These are phyloP conservation scores for Leccinum truebloodii DNA, from an alignment of 768 basidiomycete genomes.

Conservation along the genomic window DNA sequence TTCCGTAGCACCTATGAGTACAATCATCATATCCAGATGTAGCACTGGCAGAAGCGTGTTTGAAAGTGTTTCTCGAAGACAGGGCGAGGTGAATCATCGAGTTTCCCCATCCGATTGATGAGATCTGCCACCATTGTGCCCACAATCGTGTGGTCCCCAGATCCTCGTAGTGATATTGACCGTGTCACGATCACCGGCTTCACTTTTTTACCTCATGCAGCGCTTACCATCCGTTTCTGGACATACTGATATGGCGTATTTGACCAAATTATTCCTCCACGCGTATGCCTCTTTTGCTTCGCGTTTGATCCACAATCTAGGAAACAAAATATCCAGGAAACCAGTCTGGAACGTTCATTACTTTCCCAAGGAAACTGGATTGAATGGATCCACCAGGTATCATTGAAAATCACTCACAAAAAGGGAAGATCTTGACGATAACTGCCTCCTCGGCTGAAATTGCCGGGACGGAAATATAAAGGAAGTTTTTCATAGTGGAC, in stretches of 20 bases:
- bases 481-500: neutral
- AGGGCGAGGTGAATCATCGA: slow-evolving; percentile 7
- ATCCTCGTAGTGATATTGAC: neutral
- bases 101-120: slow-evolving; percentile 17
- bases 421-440: slow-evolving; percentile 13
- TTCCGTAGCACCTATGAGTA: slow-evolving; percentile 4
- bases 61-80: slow-evolving; percentile 10
- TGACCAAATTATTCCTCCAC: slow-evolving; percentile 3
- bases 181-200: neutral
- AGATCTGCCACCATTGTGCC: slow-evolving; percentile 11
- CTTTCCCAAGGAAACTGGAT: neutral
- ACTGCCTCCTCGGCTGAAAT: slow-evolving; percentile 8
- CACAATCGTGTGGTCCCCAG: neutral
- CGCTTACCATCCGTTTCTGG: slow-evolving; percentile 30
- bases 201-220: neutral
- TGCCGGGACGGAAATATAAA: neutral
- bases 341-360: slow-evolving; percentile 32
- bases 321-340: slow-evolving; percentile 39
- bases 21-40: neutral
- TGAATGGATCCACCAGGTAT: neutral
- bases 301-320: slow-evolving; percentile 39
- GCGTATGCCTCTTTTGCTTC: slow-evolving; percentile 21
- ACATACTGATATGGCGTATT: slow-evolving; percentile 28
- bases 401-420: slow-evolving; percentile 12
- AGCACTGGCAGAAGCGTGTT: slow-evolving; percentile 11